Evolutionary conservation across 306 rosid species (phyloP).

Genomic region (Acacia crassicarpa): DNA sequence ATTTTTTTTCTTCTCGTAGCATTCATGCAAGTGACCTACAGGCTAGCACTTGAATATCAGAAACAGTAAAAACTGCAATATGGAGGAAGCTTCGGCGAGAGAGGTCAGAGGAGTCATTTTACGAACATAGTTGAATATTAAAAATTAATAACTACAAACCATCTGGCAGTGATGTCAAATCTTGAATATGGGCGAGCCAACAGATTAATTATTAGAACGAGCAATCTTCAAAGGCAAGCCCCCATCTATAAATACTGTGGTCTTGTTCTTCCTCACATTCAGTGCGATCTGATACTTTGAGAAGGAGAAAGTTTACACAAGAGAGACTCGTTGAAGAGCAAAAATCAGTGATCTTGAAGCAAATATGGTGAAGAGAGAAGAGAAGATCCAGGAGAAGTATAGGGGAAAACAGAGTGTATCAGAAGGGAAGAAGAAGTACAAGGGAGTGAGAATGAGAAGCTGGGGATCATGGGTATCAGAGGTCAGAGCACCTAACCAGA

Average conservation of each 20-base stretch:
- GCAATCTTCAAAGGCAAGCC: conserved; percentile 33
- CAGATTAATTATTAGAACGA: neutral
- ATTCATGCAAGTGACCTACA: neutral
- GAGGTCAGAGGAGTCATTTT: conserved; percentile 34
- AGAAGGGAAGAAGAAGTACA: conserved; percentile 58
- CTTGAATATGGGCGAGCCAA: conserved; percentile 39
- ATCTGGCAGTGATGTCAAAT: conserved; percentile 61
- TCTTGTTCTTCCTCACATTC: conserved; percentile 31
- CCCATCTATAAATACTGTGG: conserved; percentile 63
- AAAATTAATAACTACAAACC: conserved; percentile 33
- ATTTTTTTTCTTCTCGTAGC: neutral
- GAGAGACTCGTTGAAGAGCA: neutral
- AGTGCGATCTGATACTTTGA: conserved; percentile 35
- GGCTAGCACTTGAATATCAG: neutral
- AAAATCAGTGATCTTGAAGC: neutral
- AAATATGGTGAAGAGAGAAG: conserved; percentile 77
- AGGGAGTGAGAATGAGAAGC: conserved; percentile 97
- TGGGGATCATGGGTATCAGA: conserved; percentile 99
- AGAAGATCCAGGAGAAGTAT: conserved; percentile 44
- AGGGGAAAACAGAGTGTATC: conserved; percentile 20
- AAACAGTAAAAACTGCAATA: neutral
- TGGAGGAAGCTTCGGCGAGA: conserved; percentile 31
- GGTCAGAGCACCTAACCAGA: conserved; percentile 95
- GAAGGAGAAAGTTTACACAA: conserved; percentile 17
- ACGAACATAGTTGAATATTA: neutral